phyloP scores from a whole-genome alignment of 208 protist genomes.

The Trypanosoma lewisi region DNA sequence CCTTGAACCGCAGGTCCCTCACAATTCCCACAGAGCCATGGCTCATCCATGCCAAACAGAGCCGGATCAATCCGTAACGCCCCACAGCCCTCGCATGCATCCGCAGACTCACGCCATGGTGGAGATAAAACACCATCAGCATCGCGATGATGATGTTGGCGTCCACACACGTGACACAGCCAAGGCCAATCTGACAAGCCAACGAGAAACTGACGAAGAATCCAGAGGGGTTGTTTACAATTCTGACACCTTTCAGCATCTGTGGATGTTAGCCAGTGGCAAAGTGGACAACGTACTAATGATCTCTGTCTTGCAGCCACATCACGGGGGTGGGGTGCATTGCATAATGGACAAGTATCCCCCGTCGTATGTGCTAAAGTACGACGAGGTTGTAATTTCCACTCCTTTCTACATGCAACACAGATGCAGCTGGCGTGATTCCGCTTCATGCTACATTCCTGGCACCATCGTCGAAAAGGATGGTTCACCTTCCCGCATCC shows the following conservation, averaged over 20 bases:
- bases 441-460: slow-evolving; percentile 34
- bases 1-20: slow-evolving; percentile 8
- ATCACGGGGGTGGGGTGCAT: slow-evolving; percentile 40
- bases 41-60: slow-evolving; percentile 32
- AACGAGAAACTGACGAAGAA: slow-evolving; percentile 20
- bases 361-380: slow-evolving; percentile 1
- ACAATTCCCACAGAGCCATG: slow-evolving; percentile 21
- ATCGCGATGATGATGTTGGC: slow-evolving; percentile 38
- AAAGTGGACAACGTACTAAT: slow-evolving; percentile 23
- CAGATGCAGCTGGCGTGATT: slow-evolving; percentile 18
- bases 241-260: slow-evolving; percentile 8
- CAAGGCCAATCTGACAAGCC: slow-evolving; percentile 39
- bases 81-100: slow-evolving; percentile 35
- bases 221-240: slow-evolving; percentile 3
- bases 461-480: slow-evolving; percentile 48
- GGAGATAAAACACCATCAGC: slow-evolving; percentile 35
- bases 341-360: slow-evolving; percentile 16
- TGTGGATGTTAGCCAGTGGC: slow-evolving; percentile 5
- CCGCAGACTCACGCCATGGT: slow-evolving; percentile 19
- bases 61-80: slow-evolving; percentile 29
- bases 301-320: slow-evolving; percentile 28
- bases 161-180: slow-evolving; percentile 22
- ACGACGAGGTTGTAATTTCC: slow-evolving; percentile 10
- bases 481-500: slow-evolving; percentile 57
- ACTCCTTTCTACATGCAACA: slow-evolving; percentile 15